Evolutionary conservation across 106 monocot genomes (phyloP).

Genomic region (Amphibolis antarctica): DNA sequence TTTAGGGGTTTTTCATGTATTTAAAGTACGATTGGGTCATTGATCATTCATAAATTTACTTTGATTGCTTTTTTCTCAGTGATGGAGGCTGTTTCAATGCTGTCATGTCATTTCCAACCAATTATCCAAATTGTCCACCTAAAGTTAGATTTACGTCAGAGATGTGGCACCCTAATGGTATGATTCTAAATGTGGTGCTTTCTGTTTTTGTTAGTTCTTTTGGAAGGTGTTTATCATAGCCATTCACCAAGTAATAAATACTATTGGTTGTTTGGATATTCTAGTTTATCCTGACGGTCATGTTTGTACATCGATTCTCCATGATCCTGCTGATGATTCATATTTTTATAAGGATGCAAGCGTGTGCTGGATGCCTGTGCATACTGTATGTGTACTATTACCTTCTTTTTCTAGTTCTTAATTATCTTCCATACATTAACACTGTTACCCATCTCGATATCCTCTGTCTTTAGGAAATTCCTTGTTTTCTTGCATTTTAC

Average conservation of each 20-base stretch:
- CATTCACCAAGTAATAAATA: background rate
- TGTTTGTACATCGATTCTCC: conserved; percentile 82
- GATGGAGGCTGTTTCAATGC: conserved; percentile 31
- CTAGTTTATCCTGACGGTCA: conserved; percentile 64
- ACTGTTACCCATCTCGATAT: no score
- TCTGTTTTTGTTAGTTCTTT: background rate
- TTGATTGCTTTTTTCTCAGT: conserved; percentile 5
- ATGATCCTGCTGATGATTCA: conserved; percentile 74
- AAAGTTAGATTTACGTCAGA: conserved; percentile 25
- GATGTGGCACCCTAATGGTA: conserved; percentile 35
- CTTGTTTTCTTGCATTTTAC: no score
- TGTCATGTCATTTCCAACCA: conserved; percentile 21
- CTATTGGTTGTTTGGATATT: background rate
- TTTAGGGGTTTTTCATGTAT: background rate
- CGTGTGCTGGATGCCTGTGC: conserved; percentile 78
- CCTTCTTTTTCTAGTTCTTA: background rate
- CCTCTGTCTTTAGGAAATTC: no score
- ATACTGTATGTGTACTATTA: conserved; percentile 34
- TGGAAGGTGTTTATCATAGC: background rate
- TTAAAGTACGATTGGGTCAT: background rate
- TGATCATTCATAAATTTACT: background rate
- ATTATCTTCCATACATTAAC: no score
- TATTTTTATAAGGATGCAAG: conserved; percentile 80
- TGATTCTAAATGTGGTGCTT: background rate
- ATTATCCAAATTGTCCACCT: conserved; percentile 23